phyloP scores from a whole-genome alignment of 768 basidiomycete genomes.

The Grammothele lineata region DNA sequence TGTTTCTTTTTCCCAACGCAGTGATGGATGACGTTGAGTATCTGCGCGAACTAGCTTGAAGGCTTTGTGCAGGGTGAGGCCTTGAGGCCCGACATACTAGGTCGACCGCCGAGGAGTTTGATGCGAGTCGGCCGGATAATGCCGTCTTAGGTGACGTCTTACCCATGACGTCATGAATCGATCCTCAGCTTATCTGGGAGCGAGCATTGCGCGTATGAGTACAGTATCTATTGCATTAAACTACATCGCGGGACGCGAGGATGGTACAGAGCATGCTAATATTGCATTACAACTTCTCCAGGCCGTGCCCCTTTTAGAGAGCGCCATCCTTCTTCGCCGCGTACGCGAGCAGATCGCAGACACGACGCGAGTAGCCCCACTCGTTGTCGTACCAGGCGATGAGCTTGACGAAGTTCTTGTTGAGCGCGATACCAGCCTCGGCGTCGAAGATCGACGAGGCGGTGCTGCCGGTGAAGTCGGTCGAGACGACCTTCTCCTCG shows the following conservation, averaged over 20 bases:
- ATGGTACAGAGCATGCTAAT: constrained; percentile 9
- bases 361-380: constrained; percentile 92
- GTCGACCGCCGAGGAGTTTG: too few relatives aligned
- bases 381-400: constrained; percentile 96
- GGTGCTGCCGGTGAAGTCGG: constrained; percentile 81
- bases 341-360: constrained; percentile 83
- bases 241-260: constrained; percentile 11
- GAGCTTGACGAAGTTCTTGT: constrained; percentile 92
- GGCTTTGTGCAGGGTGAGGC: too few relatives aligned
- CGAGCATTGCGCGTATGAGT: neutral
- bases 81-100: too few relatives aligned
- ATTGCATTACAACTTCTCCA: constrained; percentile 7
- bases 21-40: too few relatives aligned
- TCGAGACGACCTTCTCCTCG: constrained; percentile 89
- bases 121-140: too few relatives aligned
- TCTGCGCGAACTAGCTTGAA: too few relatives aligned
- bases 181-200: too few relatives aligned
- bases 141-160: too few relatives aligned
- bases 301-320: too few relatives aligned
- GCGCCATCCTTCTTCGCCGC: constrained; percentile 69
- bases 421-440: constrained; percentile 87
- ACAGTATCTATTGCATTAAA: constrained; percentile 3
- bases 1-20: too few relatives aligned
- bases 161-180: too few relatives aligned
- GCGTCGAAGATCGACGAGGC: constrained; percentile 94